Percentiles rank a stretch among this genome's conserved stretches.
phyloP scores from a whole-genome alignment of 1,284 basidiomycete genomes.

The Ceratobasidium sp. region DNA sequence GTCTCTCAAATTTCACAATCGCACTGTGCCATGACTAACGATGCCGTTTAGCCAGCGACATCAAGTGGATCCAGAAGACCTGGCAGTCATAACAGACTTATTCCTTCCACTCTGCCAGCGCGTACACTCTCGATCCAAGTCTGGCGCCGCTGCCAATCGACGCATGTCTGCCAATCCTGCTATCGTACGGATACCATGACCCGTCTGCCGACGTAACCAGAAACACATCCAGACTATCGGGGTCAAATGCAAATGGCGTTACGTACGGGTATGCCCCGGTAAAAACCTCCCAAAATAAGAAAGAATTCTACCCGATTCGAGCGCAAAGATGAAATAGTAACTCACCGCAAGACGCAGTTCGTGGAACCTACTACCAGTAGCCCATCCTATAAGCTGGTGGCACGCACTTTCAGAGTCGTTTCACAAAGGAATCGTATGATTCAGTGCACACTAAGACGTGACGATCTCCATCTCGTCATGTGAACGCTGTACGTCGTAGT shows the following conservation, averaged over 20 bases:
- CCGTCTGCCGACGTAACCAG: slow-evolving; percentile 95
- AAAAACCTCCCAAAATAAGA: slow-evolving; percentile 72
- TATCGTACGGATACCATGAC: slow-evolving; percentile 90
- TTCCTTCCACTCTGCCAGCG: slow-evolving; percentile 80
- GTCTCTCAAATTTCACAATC: slow-evolving; percentile 90
- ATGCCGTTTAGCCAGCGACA: slow-evolving; percentile 28
- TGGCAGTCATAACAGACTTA: slow-evolving; percentile 88
- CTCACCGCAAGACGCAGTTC: slow-evolving; percentile 85
- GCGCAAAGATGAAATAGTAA: slow-evolving; percentile 43
- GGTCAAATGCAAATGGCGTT: slow-evolving; percentile 86
- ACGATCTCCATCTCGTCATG: slow-evolving; percentile 83
- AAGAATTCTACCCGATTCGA: slow-evolving; percentile 42
- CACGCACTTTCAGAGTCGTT: slow-evolving; percentile 86
- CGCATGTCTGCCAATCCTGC: slow-evolving; percentile 81
- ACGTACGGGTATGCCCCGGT: slow-evolving; percentile 92
- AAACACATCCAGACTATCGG: slow-evolving; percentile 81
- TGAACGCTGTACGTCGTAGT: slow-evolving; percentile 73
- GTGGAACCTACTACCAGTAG: slow-evolving; percentile 87
- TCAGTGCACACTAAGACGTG: slow-evolving; percentile 90
- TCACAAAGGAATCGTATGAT: slow-evolving; percentile 74
- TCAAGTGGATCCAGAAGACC: slow-evolving; percentile 60
- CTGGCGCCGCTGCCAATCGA: slow-evolving; percentile 85
- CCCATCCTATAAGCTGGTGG: slow-evolving; percentile 93
- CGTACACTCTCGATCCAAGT: slow-evolving; percentile 94
- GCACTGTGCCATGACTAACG: slow-evolving; percentile 85